phyloP scores from a whole-genome alignment of 2,329 filamentous ascomycete genomes.

The Sclerotinia borealis region DNA sequence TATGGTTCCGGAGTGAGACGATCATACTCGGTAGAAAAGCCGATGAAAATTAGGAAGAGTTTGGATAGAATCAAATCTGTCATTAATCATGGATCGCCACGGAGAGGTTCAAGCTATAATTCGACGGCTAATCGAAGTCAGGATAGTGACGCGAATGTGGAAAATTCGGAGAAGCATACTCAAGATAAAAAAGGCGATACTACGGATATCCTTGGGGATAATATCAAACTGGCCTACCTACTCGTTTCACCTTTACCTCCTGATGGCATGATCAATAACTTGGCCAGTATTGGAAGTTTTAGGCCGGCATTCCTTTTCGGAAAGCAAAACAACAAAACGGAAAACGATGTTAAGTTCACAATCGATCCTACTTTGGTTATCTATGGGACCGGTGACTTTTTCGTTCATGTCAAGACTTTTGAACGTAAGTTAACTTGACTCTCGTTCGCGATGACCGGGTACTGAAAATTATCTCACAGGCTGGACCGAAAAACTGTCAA shows the following conservation, averaged over 20 bases:
- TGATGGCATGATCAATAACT: constrained; percentile 47
- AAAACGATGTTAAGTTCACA: constrained; percentile 48
- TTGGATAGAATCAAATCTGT: constrained; percentile 36
- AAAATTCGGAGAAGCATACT: not conserved
- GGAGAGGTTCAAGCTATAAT: not conserved
- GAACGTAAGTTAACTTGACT: constrained; percentile 28
- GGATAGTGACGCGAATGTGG: not conserved
- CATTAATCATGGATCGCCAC: constrained; percentile 15
- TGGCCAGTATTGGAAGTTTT: constrained; percentile 49
- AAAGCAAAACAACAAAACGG: constrained; percentile 27
- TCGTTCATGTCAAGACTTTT: constrained; percentile 61
- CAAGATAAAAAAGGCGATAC: not conserved
- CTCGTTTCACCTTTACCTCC: constrained; percentile 60
- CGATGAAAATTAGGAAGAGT: constrained; percentile 35
- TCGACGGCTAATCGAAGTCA: not conserved
- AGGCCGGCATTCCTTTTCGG: constrained; percentile 18
- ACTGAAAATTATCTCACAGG: not conserved
- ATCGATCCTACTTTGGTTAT: constrained; percentile 59
- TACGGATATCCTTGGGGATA: constrained; percentile 14
- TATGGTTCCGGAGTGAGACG: constrained; percentile 13
- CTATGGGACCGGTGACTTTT: constrained; percentile 70
- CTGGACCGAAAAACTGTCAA: not conserved
- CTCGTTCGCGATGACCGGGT: not conserved
- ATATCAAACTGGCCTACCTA: constrained; percentile 47
- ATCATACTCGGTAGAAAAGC: constrained; percentile 30